A percentile compares a stretch with the other conserved stretches of the same genome.
These are phyloP conservation scores for Aspergillus versicolor DNA, from an alignment of 2,329 filamentous ascomycete species.

Conservation along the genomic window DNA sequence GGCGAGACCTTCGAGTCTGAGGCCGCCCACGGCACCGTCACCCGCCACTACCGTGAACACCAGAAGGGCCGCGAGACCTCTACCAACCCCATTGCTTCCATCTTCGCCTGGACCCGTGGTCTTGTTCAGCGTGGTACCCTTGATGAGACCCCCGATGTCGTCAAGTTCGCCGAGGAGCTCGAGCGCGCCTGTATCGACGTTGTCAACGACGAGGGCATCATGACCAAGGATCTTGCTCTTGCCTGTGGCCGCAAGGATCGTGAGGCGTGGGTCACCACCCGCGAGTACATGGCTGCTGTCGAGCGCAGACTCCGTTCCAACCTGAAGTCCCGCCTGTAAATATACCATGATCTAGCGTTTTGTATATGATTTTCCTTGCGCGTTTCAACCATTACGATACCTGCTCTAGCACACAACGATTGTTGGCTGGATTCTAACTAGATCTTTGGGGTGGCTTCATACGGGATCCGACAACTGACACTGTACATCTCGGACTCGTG, in stretches of 20 bases:
- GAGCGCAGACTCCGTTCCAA: constrained; percentile 82
- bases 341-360: constrained; percentile 11
- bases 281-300: constrained; percentile 87
- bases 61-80: constrained; percentile 97
- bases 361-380: constrained; percentile 6
- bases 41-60: constrained; percentile 97
- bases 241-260: constrained; percentile 85
- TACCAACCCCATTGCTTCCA: constrained; percentile 97
- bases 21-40: constrained; percentile 97
- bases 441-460: constrained; percentile 10
- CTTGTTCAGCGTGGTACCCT: constrained; percentile 90
- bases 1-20: constrained; percentile 97
- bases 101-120: constrained; percentile 98
- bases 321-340: constrained; percentile 48
- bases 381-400: constrained; percentile 16
- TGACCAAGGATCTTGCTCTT: constrained; percentile 99
- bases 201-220: constrained; percentile 89
- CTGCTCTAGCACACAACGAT: constrained; percentile 15
- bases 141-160: constrained; percentile 86
- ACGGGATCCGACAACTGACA: constrained; percentile 1
- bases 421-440: constrained; percentile 9
- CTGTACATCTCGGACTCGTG: constrained; percentile 16
- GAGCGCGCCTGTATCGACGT: constrained; percentile 94
- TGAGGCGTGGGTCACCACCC: constrained; percentile 85
- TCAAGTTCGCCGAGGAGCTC: constrained; percentile 85